Base-by-base conservation (phyloP, 2,329 filamentous ascomycete genomes). In the Microcera coccophila region DNA sequence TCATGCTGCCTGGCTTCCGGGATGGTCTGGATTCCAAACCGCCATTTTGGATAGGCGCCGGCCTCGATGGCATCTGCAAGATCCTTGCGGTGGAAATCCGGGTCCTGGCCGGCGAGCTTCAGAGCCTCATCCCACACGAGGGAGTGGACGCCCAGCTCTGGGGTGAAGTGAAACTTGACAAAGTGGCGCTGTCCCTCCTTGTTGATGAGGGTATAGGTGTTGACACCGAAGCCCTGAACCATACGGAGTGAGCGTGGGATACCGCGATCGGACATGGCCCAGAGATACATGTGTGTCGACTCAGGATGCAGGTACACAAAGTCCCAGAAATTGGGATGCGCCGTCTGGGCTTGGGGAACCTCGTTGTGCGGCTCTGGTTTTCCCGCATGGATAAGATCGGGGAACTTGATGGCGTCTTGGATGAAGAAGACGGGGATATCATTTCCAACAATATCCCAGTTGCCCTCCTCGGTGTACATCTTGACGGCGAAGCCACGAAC, bases 141-240 rank as follows among this genome's bases (percentile, higher is more conserved):
- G 2, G 82, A 86, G 64, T 87, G 84, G 0, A 89, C 83, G 39
- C 87, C 87, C 0, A 90, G 74, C 42, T 84, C 79, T 0, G 87
- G 85, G 0, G 79, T 89, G 57, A 78, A 90, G 60, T 84, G 79
- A 60, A 90, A 90, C 65, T 91, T 91, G 62, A 87, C 83, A 52
- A 90, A 89, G 43, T 78, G 73, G 1, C 82, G 75, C 60, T 86
- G 77, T 17, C 84, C 85, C 50, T 84, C 74, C 18, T 73, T 76
- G 47, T 89, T 89, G 47, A 73, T 71, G 2, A 90, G 72, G 0
- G 78, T 85, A 55, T 74, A 91, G 0, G 87, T 90, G 64, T 91
- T 90, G 53, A 91, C 87, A 41, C 87, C 86, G 44, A 90, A 91
- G 0, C 87, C 87, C 53, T 91, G 85, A 84, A 91, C 90, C 85